Evolutionary conservation across 345 rosid species (phyloP).

Genomic region (Limnanthes douglasii): DNA sequence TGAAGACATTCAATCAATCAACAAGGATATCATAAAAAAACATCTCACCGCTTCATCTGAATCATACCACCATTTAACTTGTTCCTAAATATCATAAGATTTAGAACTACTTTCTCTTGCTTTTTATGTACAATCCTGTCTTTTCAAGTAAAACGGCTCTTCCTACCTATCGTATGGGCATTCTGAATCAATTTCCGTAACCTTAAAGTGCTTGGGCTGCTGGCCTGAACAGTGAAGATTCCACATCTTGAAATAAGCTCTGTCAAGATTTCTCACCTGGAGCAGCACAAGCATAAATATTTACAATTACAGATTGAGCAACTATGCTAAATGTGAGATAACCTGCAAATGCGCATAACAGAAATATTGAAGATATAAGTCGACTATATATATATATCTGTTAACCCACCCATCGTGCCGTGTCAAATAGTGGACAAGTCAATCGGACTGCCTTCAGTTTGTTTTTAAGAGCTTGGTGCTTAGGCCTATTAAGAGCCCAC

Average conservation of each 20-base stretch:
- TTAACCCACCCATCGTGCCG: slow-evolving; percentile 75
- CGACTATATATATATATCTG: background rate
- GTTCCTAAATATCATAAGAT: background rate
- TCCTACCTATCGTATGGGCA: slow-evolving; percentile 49
- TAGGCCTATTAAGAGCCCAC: slow-evolving; percentile 52
- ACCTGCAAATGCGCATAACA: background rate
- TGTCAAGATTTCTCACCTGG: slow-evolving; percentile 87
- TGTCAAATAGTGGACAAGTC: slow-evolving; percentile 86
- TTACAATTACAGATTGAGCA: too few species aligned
- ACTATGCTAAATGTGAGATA: background rate
- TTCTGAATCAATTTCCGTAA: slow-evolving; percentile 57
- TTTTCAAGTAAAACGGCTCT: slow-evolving; percentile 1
- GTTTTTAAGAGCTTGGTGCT: slow-evolving; percentile 54
- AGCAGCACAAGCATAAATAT: background rate
- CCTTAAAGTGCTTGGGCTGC: slow-evolving; percentile 74
- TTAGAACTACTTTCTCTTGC: slow-evolving; percentile 13
- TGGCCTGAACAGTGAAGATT: slow-evolving; percentile 59
- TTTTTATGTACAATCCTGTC: slow-evolving; percentile 23
- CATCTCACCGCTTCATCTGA: slow-evolving; percentile 4
- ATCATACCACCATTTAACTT: background rate
- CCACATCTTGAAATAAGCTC: slow-evolving; percentile 95
- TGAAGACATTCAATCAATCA: background rate
- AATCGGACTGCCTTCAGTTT: slow-evolving; percentile 58
- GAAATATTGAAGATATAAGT: slow-evolving; percentile 1
- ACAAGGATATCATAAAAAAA: background rate